These are phyloP conservation scores for Veloporphyrellus conicus DNA, from an alignment of 1,284 basidiomycete genomes.

Conservation along the genomic window DNA sequence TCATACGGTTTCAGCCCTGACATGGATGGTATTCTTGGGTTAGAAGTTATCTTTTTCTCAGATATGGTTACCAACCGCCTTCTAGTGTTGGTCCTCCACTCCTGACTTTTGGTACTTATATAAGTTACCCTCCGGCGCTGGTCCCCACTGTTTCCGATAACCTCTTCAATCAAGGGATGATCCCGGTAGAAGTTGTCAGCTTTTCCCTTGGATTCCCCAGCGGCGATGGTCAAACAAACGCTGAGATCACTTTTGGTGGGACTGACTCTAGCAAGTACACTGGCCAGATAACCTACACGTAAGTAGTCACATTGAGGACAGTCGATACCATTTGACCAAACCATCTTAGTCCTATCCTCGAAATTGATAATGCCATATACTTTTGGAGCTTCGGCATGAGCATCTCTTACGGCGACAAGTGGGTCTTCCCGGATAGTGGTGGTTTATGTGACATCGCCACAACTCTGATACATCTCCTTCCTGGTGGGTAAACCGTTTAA, in stretches of 20 bases:
- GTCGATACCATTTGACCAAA: background rate
- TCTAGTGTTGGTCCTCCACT: constrained; percentile 30
- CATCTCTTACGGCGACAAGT: constrained; percentile 47
- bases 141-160: constrained; percentile 39
- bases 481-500: constrained; percentile 22
- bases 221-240: constrained; percentile 26
- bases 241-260: constrained; percentile 50
- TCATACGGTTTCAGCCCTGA: constrained; percentile 21
- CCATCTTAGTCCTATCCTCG: constrained; percentile 39
- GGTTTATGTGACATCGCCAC: constrained; percentile 63
- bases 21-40: no score
- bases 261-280: constrained; percentile 47
- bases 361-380: no score
- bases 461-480: constrained; percentile 36
- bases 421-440: constrained; percentile 45
- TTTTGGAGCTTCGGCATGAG: constrained; percentile 61
- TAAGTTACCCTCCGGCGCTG: background rate
- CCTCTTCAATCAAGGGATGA: constrained; percentile 32
- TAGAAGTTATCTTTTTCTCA: background rate
- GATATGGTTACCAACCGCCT: constrained; percentile 36
- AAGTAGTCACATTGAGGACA: constrained; percentile 15
- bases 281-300: constrained; percentile 45
- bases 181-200: constrained; percentile 32
- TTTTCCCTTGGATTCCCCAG: constrained; percentile 40
- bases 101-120: constrained; percentile 29